Evolutionary conservation across 495 filamentous ascomycete species (phyloP).

Genomic region (Talaromyces ruber): DNA sequence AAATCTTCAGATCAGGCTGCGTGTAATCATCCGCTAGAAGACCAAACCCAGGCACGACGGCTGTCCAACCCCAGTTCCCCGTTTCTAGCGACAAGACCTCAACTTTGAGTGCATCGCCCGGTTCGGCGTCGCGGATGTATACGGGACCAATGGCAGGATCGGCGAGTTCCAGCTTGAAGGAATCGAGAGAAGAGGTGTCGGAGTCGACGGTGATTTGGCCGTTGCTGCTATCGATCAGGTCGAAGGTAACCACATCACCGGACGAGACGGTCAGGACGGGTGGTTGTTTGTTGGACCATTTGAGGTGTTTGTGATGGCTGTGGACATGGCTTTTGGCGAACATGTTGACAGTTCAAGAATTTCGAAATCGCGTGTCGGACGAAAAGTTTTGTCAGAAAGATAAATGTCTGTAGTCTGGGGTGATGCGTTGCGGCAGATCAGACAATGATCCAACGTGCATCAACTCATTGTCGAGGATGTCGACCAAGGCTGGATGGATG

Average conservation of each 20-base stretch:
- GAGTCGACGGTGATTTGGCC: conserved; percentile 34
- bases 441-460: background rate
- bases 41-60: conserved; percentile 41
- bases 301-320: conserved; percentile 32
- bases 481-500: background rate
- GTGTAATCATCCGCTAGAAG: conserved; percentile 39
- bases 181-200: conserved; percentile 26
- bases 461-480: background rate
- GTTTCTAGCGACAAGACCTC: conserved; percentile 34
- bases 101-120: conserved; percentile 41
- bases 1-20: conserved; percentile 35
- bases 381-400: background rate
- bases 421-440: background rate
- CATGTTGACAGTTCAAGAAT: background rate
- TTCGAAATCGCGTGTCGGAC: no score
- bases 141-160: conserved; percentile 44
- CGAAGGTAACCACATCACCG: conserved; percentile 35
- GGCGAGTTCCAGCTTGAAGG: conserved; percentile 31
- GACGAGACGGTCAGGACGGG: conserved; percentile 39
- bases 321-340: conserved; percentile 21
- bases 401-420: background rate
- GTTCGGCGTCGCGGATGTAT: conserved; percentile 32
- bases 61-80: conserved; percentile 43
- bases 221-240: conserved; percentile 42
- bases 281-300: conserved; percentile 37